Evolutionary conservation across 768 basidiomycete genomes (phyloP), one percentile per base, ranked within the genome.

Genomic region (Amanita fuliginea): DNA sequence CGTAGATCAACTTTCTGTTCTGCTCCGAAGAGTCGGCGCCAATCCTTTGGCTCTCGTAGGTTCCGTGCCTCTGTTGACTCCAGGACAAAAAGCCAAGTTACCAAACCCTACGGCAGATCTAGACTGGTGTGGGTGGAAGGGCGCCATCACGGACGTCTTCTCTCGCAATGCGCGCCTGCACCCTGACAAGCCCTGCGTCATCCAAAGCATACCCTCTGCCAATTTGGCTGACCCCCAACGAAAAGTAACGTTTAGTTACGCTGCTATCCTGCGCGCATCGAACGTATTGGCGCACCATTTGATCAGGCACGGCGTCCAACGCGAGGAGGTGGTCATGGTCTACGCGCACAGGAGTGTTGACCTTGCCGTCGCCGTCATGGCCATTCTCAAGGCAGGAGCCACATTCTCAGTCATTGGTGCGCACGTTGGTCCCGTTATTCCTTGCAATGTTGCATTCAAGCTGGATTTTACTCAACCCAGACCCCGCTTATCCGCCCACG

Each of bases 241-340:
- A 49, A 72, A 70, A 56, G 62, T 72, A 39, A 75, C 71, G 1
- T 94, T 80, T 67, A 80, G 87, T 0, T 99, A 99, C 59, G 69
- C 72, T 28, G 74, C 81, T 51, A 91, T 98, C 57, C 80, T 87
- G 39, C 76, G 74, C 41, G 92, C 94, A 14, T 81, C 86, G 1
- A 98, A 98, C 61, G 72, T 93, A 26, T 75, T 99, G 9, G 84
- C 95, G 0, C 94, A 97, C 60, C 80, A 94, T 57, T 77, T 99
- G 52, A 69, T 97, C 35, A 78, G 82, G 55, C 80, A 79, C 11
- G 96, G 96, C 5, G 69, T 99, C 3, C 75, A 93, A 64, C 73
- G 90, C 30, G 95, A 94, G 59, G 96, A 99, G 55, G 92, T 98
- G 16, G 92, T 98, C 47, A 97, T 95, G 84, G 86, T 99, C 16